Base-by-base conservation (phyloP, 768 basidiomycete species). In the Hypsizygus marmoreus region DNA sequence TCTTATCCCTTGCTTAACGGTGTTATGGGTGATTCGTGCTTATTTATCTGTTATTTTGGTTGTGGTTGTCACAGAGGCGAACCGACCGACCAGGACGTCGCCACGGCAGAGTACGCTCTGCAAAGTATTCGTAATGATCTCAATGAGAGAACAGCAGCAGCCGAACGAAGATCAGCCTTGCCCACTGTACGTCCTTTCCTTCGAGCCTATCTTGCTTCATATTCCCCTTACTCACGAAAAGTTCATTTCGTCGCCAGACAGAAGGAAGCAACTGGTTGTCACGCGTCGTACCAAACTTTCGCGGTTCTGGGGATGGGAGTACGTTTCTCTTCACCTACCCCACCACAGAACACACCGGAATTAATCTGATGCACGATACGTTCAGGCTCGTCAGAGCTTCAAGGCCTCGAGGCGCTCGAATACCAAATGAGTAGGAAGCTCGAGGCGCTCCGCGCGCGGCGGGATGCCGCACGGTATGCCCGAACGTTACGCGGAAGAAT, bases 371-470 rank as follows among this genome's bases (percentile, higher is more conserved):
- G n/a, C n/a, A 28, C 24, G 17, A 20, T 23, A n/a, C 42, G 23
- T 23, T n/a, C 35, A 77, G 76, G 71, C 23, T 49, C 65, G 23
- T 80, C 82, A 57, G 87, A 89, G 59, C 56, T 86, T 7, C 67
- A 70, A 25, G 88, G 87, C 0, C 69, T 91, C 4, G 72, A 84
- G 54, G 78, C 84, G 0, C 71, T 91, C 1, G 82, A 87, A 56
- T 74, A 79, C 33, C 78, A 89, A 53, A 88, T 89, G 82, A 63
- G 66, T 29, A 72, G 71, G 20, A 83, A 80, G 49, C 53, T 88
- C 3, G 73, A 78, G 28, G 61, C 63, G 2, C 64, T 87, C 32
- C 75, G 75, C 30, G 68, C 69, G 32, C 70, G 75, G 6, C 77
- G 75, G 14, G 73, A 78, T 28, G 62, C 70, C 20, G 77, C 73